Percentiles rank a stretch among this genome's conserved stretches.
Evolutionary conservation across 2,329 filamentous ascomycete genomes (phyloP).

Genomic region (Rachicladosporium sp.): DNA sequence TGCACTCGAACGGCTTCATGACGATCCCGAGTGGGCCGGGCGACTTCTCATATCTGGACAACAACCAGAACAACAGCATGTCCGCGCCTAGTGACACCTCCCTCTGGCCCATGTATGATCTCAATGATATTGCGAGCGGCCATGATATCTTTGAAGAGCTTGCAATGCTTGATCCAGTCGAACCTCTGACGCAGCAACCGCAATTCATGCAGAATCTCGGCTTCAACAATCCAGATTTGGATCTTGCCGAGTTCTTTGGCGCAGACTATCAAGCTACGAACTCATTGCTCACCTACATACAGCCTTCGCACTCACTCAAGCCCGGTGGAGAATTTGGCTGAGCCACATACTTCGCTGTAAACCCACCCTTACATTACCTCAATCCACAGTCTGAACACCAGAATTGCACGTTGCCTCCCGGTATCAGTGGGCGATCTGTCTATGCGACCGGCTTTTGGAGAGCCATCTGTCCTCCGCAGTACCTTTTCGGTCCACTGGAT

Average conservation of each 20-base stretch:
- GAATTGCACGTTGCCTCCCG: no score
- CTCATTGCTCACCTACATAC: slow-evolving; percentile 28
- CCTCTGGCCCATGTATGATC: no score
- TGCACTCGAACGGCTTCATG: slow-evolving; percentile 1
- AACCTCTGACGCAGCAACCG: slow-evolving; percentile 41
- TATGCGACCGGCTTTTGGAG: no score
- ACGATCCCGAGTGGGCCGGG: slow-evolving; percentile 3
- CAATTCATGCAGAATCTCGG: slow-evolving; percentile 58
- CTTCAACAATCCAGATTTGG: slow-evolving; percentile 46
- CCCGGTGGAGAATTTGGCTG: slow-evolving; percentile 3
- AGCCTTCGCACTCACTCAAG: slow-evolving; percentile 6
- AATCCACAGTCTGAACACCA: no score
- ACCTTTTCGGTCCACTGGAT: no score
- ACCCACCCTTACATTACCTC: no score
- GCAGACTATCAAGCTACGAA: slow-evolving; percentile 31
- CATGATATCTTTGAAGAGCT: slow-evolving; percentile 44
- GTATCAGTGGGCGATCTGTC: no score
- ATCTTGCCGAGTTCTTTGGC: slow-evolving; percentile 41
- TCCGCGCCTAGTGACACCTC: no score
- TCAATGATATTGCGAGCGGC: slow-evolving; percentile 1
- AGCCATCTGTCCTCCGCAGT: no score
- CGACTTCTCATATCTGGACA: slow-evolving; percentile 1
- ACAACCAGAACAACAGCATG: no score
- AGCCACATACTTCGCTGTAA: not conserved
- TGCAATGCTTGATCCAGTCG: slow-evolving; percentile 42